Conservation (phyloP, 2,329 filamentous ascomycete species). For the Monascus ruber region DNA sequence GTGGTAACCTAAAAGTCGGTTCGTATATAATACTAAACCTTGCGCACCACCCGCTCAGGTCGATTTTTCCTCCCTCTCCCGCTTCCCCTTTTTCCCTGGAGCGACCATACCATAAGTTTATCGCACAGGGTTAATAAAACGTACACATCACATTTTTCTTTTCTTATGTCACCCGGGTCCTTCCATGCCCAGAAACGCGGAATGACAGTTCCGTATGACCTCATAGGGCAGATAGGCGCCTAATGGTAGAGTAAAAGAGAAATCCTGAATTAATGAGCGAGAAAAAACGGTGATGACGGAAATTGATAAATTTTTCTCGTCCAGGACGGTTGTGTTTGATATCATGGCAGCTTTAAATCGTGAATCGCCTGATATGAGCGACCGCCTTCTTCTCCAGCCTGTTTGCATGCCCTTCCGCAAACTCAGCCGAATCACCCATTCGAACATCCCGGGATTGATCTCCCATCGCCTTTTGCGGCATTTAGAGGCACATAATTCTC, state of each 20-base stretch:
- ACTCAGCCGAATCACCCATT: too few relatives aligned
- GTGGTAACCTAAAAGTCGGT: background rate
- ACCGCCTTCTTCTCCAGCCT: too few relatives aligned
- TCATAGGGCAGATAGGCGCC: background rate
- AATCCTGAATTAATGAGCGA: constrained; percentile 1
- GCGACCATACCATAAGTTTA: background rate
- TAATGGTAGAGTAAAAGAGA: constrained; percentile 5
- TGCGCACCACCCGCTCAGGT: background rate
- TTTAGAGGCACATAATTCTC: too few relatives aligned
- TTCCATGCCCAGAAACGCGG: background rate
- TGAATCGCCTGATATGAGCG: too few relatives aligned
- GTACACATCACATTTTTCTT: background rate
- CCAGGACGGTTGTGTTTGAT: too few relatives aligned
- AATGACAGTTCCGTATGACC: background rate
- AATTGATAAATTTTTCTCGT: too few relatives aligned
- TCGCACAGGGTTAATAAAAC: background rate
- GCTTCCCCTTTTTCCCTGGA: background rate
- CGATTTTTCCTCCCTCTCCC: background rate
- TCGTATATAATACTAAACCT: background rate
- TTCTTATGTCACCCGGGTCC: background rate
- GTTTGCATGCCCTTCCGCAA: too few relatives aligned
- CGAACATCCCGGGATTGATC: too few relatives aligned
- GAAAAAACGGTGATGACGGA: background rate
- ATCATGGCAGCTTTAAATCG: too few relatives aligned
- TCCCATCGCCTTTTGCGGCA: too few relatives aligned